Base-by-base conservation (phyloP, 371 early-diverging fungal genomes). In the Mortierella sp. region DNA sequence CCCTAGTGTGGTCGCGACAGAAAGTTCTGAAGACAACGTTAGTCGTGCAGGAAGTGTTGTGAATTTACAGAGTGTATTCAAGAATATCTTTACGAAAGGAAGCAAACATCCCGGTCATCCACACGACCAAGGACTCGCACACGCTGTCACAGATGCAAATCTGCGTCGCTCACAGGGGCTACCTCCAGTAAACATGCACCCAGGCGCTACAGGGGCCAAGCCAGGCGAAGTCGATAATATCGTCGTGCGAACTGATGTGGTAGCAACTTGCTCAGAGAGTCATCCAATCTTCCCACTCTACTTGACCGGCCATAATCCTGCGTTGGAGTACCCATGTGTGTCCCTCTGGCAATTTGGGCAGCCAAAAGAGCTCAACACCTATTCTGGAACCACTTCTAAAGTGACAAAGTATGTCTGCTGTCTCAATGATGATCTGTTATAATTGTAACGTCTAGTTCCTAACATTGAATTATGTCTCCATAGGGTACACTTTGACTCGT, bases 401-500 rank as follows among this genome's bases (percentile, higher is more conserved):
- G 79, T 86, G 5, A 88, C 86, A 8, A 85, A 84, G 90, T 88
- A 86, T n/a, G 60, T 37, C n/a, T 32, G 20, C 20, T 60, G 43
- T 43, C 35, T 26, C 54, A 54, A 24, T 20, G 20, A n/a, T n/a
- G 24, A 35, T 35, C 35, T 8, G 35, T 35, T 54, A 16, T 2
- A 26, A 5, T 54, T 39, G n/a, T 35, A 65, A 28, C 35, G 39
- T 12, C n/a, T 39, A 1, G 37, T 51, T 52, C 8, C 37, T 52
- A 61, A 58, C 40, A 49, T 45, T 20, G 8, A 32, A 37, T 62
- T n/a, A 1, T 52, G 35, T 28, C 8, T 18, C 37, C 14, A 30
- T 63, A 86, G 90, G 64, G 85, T 90, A 20, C 90, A 89, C 72
- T 90, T 89, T 81, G 95, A 94, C 71, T 89, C 89, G 1, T 92